A percentile compares a stretch with the other conserved stretches of the same genome.
Conservation (phyloP, 306 rosid species). For the Trifolium subterraneum region DNA sequence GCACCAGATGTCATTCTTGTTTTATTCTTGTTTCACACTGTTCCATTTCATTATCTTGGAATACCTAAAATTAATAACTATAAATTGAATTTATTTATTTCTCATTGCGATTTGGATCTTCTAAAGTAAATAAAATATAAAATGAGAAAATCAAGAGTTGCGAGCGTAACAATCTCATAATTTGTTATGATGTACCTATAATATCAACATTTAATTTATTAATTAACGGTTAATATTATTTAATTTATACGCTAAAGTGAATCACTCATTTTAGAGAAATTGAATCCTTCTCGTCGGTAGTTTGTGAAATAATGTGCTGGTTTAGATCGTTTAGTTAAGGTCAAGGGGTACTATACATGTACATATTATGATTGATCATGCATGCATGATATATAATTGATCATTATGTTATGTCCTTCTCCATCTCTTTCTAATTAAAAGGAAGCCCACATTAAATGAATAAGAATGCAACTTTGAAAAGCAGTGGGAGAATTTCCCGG, state of each 20-base stretch:
- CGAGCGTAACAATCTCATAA: too few relatives aligned
- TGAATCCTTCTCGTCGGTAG: too few relatives aligned
- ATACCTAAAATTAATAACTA: background rate
- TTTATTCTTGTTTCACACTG: constrained; percentile 14
- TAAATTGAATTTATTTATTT: background rate
- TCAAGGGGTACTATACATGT: too few relatives aligned
- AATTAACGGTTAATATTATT: too few relatives aligned
- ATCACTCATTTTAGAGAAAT: too few relatives aligned
- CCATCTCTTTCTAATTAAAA: constrained; percentile 4
- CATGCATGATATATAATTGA: background rate
- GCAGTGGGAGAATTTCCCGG: background rate
- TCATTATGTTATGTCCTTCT: background rate
- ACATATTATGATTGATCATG: background rate
- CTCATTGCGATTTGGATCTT: too few relatives aligned
- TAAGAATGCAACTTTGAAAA: background rate
- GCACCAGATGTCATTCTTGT: constrained; percentile 24
- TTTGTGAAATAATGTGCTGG: background rate
- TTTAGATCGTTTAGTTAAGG: too few relatives aligned
- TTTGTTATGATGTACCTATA: too few relatives aligned
- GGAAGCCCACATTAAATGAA: constrained; percentile 8
- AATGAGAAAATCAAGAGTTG: too few relatives aligned
- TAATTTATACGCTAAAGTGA: too few relatives aligned
- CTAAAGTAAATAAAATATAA: too few relatives aligned
- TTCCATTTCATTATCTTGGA: background rate
- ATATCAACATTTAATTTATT: too few relatives aligned